Evolutionary conservation across 805 yeast species (phyloP), one percentile per base, ranked within the genome.

Genomic region (Lipomyces anomalus): DNA sequence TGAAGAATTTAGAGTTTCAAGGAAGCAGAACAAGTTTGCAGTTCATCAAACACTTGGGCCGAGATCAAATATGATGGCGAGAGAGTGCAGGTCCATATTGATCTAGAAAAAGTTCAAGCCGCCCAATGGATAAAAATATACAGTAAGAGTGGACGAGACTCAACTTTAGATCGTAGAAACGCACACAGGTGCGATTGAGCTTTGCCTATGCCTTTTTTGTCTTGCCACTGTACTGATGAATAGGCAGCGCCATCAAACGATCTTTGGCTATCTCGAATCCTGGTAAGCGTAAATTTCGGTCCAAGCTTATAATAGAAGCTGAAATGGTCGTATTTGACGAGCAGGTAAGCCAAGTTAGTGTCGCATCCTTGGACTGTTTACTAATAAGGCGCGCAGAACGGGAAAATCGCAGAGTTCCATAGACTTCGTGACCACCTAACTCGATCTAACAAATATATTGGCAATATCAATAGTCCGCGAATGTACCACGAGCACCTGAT

Each of bases 51-150:
- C 2, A 35, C 41, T 28, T 38, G 43, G 22, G 41, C 43, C 4
- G 50, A 44, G 22, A 45, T 42, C 30, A 48, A 48, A 24, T 48
- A 48, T 22, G 53, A 48, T 34, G 53, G 53, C 22, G 53, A 48
- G 26, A 24, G 53, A 17, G 43, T 45, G 50, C 53, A 48, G 22
- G 43, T 48, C 13, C 53, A 48, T 18, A 29, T 48, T 13, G 4
- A 23, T 3, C 20, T 35, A 13, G 4, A 37, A 9, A 35, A 32
- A 20, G 18, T 18, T 13, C 9, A 11, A 3, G 9, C 18, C 36
- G 36, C 16, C 9, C 42, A 30, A 3, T 13, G 6, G 4, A 38
- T 42, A 18, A 28, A 13, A 20, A 48, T 48, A 9, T 48, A 38
- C 24, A 44, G 49, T 16, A 48, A 48, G 38, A 42, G 44, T 22